phyloP scores from a whole-genome alignment of 106 monocot species.

The Dactylorhiza incarnata region DNA sequence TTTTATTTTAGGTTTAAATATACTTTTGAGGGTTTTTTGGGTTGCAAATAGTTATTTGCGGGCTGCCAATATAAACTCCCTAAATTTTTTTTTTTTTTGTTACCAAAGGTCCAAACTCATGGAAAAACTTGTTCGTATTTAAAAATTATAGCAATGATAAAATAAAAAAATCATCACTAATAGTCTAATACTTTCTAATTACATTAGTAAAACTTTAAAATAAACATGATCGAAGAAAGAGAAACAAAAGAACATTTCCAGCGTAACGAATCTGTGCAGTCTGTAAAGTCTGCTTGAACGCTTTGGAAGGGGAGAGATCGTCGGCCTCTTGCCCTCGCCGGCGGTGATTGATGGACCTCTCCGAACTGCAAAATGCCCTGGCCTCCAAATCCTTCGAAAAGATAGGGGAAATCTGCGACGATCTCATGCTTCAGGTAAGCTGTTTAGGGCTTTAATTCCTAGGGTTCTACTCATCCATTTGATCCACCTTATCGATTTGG shows the following conservation, averaged over 20 bases:
- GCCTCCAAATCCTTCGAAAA: conserved; percentile 52
- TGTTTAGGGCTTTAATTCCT: background rate
- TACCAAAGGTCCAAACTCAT: too few relatives aligned
- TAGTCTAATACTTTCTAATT: background rate
- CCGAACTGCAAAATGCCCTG: conserved; percentile 47
- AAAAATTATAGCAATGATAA: too few relatives aligned
- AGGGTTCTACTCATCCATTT: conserved; percentile 10
- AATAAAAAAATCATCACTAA: too few relatives aligned
- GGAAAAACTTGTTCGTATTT: too few relatives aligned
- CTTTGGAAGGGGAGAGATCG: too few relatives aligned
- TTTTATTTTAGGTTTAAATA: too few relatives aligned
- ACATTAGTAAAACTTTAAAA: background rate
- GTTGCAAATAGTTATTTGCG: too few relatives aligned
- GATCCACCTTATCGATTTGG: background rate
- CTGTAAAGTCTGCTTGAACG: background rate
- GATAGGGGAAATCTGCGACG: conserved; percentile 77
- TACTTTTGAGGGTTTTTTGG: too few relatives aligned
- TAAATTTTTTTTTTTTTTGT: too few relatives aligned
- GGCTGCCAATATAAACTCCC: too few relatives aligned
- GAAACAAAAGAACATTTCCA: background rate
- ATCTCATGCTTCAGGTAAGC: conserved; percentile 73
- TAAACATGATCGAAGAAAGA: background rate
- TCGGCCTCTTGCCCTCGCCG: background rate
- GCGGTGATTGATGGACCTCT: conserved; percentile 58
- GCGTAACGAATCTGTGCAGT: background rate